Evolutionary conservation across 495 filamentous ascomycete species (phyloP).

Genomic region (Staphylotrichum longicolle): DNA sequence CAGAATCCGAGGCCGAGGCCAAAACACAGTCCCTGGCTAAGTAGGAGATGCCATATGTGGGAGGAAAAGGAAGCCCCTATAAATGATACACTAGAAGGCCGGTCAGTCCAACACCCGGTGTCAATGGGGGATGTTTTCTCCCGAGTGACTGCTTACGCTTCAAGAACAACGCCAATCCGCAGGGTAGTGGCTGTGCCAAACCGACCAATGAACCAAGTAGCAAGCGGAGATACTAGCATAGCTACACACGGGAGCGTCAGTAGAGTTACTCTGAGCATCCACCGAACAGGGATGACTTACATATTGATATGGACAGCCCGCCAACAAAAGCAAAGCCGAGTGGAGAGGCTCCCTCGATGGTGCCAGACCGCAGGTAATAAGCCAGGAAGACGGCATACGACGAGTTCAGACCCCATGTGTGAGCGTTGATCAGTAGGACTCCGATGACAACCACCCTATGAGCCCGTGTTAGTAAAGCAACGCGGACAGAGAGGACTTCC

Average conservation of each 20-base stretch:
- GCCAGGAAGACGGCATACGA: conserved; percentile 70
- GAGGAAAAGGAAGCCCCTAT: conserved; percentile 67
- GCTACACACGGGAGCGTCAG: conserved; percentile 43
- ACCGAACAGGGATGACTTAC: conserved; percentile 23
- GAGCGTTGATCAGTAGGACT: conserved; percentile 54
- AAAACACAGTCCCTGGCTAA: conserved; percentile 74
- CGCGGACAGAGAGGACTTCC: conserved; percentile 6
- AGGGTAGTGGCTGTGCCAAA: conserved; percentile 57
- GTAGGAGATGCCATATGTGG: conserved; percentile 68
- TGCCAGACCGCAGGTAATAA: conserved; percentile 61
- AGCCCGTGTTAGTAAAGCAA: conserved; percentile 6
- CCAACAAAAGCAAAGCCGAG: conserved; percentile 71
- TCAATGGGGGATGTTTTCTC: too few species aligned
- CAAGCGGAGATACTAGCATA: conserved; percentile 63
- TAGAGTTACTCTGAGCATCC: neutral
- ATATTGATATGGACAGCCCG: conserved; percentile 62
- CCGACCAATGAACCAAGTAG: conserved; percentile 56
- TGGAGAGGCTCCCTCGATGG: conserved; percentile 56
- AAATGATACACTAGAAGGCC: conserved; percentile 48
- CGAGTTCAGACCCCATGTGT: conserved; percentile 62
- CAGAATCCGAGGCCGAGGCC: conserved; percentile 74
- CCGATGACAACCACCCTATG: conserved; percentile 52
- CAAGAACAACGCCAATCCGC: conserved; percentile 58
- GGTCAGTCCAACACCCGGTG: neutral
- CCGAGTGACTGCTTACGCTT: conserved; percentile 42